A percentile compares a stretch with the other conserved stretches of the same genome.
Conservation (phyloP, 2,329 filamentous ascomycete species). For the Orbilia ellipsospora region DNA sequence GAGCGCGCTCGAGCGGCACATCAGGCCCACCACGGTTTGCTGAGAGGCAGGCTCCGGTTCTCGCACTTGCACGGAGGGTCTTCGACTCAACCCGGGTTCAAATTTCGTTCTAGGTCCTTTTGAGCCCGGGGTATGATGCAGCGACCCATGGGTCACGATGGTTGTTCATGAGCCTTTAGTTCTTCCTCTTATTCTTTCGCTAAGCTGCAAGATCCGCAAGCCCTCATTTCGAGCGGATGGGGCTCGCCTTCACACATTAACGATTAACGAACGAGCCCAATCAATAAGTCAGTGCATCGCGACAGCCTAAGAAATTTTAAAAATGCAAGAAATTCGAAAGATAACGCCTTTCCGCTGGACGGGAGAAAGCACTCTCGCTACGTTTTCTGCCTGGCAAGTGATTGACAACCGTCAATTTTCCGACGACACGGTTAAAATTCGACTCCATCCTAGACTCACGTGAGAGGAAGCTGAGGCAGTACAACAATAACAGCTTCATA, state of each 20-base stretch:
- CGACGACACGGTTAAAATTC: conserved; percentile 46
- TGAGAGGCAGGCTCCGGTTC: neutral
- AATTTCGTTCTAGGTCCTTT: neutral
- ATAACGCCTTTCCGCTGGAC: conserved; percentile 29
- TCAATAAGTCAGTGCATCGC: conserved; percentile 10
- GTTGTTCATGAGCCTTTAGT: conserved; percentile 19
- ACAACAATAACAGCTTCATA: conserved; percentile 2
- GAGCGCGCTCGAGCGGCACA: conserved; percentile 33
- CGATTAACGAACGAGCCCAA: conserved; percentile 27
- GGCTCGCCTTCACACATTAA: conserved; percentile 49
- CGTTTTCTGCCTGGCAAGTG: conserved; percentile 51
- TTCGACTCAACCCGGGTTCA: conserved; percentile 10
- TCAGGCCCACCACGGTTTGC: conserved; percentile 45
- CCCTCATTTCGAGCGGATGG: conserved; percentile 53
- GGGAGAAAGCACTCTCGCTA: conserved; percentile 34
- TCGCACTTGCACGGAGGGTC: neutral
- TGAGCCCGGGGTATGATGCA: too few species aligned
- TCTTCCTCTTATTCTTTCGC: conserved; percentile 16
- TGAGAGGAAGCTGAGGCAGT: conserved; percentile 11
- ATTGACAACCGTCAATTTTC: conserved; percentile 54
- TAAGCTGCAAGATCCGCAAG: conserved; percentile 52
- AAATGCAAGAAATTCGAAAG: conserved; percentile 9
- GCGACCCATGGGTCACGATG: conserved; percentile 22
- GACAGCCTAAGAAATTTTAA: conserved; percentile 15
- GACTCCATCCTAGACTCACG: conserved; percentile 36